Base-by-base conservation (phyloP, 108 stramenopile species). In the Stephanodiscus minutulus region DNA sequence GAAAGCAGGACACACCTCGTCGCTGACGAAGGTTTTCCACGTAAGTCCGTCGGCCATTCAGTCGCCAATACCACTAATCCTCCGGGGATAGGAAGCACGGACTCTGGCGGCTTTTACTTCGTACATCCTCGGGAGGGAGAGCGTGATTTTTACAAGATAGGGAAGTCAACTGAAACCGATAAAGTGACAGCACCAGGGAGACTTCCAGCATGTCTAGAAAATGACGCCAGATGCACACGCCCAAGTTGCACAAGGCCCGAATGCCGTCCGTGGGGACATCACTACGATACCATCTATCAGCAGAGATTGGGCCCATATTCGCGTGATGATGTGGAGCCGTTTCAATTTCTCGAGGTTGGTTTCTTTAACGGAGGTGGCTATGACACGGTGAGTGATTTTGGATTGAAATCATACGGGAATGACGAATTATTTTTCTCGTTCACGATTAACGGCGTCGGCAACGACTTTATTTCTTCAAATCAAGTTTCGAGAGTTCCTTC, bases 301-400 rank as follows among this genome's bases (percentile, higher is more conserved):
- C 82, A 70, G 47, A 55, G 81, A 68, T 24, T 86, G 50, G 68
- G 72, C 13, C 72, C 73, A 18, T 83, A 57, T 41, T 71, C 81
- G 18, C 55, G 55, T 22, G 57, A 67, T 50, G 73, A 75, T 20
- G 41, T 64, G 7, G 72, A 74, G 44, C 73, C 76, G 46, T 82
- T 88, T 75, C 87, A 88, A 57, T 79, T 86, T 35, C 61, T 88
- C 11, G 87, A 88, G 53, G 82, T 88, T 70, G 87, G 87, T 31
- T 86, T 79, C 58, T 86, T 37, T 43, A 57, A 86, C 28, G 87
- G 86, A 46, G 64, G n/a, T 47, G 70, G 70, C n/a, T 72, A 78
- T 39, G 76, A 65, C 52, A 25, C 48, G 21, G 54, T 60, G 35
- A 60, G 59, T 41, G 29, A 22, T 60, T 2, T n/a, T 18, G 20